A percentile compares a stretch with the other conserved stretches of the same genome.
These are phyloP conservation scores for Pseudomonodictys pantanalensis DNA, from an alignment of 495 filamentous ascomycete genomes.

Conservation along the genomic window DNA sequence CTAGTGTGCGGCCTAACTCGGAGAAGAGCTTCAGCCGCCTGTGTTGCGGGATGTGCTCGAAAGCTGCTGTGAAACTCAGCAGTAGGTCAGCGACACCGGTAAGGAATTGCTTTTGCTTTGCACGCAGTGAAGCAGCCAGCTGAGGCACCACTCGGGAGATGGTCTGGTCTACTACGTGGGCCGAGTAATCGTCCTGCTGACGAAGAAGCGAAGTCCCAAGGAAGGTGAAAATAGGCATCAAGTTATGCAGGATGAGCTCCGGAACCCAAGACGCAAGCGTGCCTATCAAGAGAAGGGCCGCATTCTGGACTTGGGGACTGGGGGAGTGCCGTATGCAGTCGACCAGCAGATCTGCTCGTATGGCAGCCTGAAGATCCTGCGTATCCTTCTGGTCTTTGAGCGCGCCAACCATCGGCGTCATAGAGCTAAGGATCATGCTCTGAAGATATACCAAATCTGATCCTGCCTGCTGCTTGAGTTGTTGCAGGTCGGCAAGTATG, in stretches of 20 bases:
- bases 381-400: constrained; percentile 11
- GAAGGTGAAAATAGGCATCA: constrained; percentile 99
- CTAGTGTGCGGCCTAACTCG: constrained; percentile 76
- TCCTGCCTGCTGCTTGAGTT: constrained; percentile 65
- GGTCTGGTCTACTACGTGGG: constrained; percentile 85
- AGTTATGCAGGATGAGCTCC: constrained; percentile 85
- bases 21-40: constrained; percentile 76
- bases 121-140: constrained; percentile 79
- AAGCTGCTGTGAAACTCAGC: constrained; percentile 88
- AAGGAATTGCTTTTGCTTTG: constrained; percentile 70
- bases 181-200: constrained; percentile 92
- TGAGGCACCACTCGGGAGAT: constrained; percentile 87
- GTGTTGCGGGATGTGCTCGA: constrained; percentile 87
- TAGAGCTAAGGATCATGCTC: constrained; percentile 68
- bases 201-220: constrained; percentile 85
- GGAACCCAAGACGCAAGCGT: constrained; percentile 78
- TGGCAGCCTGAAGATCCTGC: constrained; percentile 59
- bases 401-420: constrained; percentile 70
- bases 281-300: constrained; percentile 83
- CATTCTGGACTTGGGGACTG: constrained; percentile 87
- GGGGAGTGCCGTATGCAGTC: constrained; percentile 85
- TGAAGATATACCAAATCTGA: constrained; percentile 86
- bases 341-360: constrained; percentile 83
- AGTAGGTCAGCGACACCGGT: constrained; percentile 79
- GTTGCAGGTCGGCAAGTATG: constrained; percentile 76